phyloP scores from a whole-genome alignment of 352 stramenopile genomes.

The Phytophthora macrochlamydospora region DNA sequence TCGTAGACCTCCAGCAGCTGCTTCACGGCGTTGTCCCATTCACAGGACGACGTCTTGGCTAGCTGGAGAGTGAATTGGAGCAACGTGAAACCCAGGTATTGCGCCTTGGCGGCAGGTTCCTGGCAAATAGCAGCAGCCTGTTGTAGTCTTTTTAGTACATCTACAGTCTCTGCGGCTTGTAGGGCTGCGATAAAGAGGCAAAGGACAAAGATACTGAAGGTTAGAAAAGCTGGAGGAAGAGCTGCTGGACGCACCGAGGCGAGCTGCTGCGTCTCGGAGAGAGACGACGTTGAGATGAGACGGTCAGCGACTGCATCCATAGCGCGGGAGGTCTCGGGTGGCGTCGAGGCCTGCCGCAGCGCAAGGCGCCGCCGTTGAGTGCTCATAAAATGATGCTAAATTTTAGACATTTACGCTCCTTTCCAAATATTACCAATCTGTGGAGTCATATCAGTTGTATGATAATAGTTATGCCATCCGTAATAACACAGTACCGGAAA shows the following conservation, averaged over 20 bases:
- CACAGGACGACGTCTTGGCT: constrained; percentile 5
- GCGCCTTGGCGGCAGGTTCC: constrained; percentile 50
- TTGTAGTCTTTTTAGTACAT: constrained; percentile 35
- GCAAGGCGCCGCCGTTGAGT: constrained; percentile 16
- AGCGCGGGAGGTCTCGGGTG: background rate
- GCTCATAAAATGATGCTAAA: too few relatives aligned
- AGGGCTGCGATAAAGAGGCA: constrained; percentile 14
- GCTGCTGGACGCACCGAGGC: constrained; percentile 24
- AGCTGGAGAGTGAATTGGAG: constrained; percentile 31
- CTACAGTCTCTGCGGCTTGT: constrained; percentile 8
- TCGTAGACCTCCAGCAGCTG: constrained; percentile 45
- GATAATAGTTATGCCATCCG: too few relatives aligned
- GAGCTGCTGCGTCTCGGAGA: constrained; percentile 36
- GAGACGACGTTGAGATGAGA: constrained; percentile 27
- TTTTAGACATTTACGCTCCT: too few relatives aligned
- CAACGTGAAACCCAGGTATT: constrained; percentile 52
- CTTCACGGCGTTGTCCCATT: constrained; percentile 2
- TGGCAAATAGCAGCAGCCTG: constrained; percentile 49
- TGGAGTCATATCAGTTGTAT: too few relatives aligned
- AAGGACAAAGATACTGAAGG: constrained; percentile 2
- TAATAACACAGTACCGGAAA: too few relatives aligned
- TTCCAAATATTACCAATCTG: background rate
- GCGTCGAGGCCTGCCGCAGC: constrained; percentile 28
- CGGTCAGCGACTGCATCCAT: constrained; percentile 27
- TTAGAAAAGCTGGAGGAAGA: background rate